Evolutionary conservation across 164 flowering plant species (phyloP).

Genomic region (Nymphaea thermarum): DNA sequence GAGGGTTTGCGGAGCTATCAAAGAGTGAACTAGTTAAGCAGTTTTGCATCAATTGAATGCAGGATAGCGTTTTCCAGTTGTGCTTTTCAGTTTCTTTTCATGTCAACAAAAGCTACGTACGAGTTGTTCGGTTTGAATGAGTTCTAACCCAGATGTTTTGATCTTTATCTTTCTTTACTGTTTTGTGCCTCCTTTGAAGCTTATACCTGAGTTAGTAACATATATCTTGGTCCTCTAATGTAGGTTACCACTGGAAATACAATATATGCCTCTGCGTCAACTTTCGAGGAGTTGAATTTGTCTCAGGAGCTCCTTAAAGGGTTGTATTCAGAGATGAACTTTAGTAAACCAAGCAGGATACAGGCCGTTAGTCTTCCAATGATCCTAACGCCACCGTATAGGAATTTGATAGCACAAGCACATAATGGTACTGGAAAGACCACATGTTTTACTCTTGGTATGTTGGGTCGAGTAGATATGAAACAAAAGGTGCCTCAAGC

Average conservation of each 20-base stretch:
- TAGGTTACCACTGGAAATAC: constrained; percentile 76
- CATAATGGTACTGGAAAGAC: constrained; percentile 98
- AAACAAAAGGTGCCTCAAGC: constrained; percentile 65
- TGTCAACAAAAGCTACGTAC: background rate
- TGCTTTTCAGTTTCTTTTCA: background rate
- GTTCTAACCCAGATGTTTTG: too few species aligned
- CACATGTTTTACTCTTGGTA: constrained; percentile 91
- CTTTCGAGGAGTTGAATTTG: constrained; percentile 74
- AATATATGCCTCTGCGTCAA: constrained; percentile 60
- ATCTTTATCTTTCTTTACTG: background rate
- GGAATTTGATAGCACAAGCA: constrained; percentile 82
- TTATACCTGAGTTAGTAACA: background rate
- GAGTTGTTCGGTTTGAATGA: background rate
- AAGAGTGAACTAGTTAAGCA: too few species aligned
- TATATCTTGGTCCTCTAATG: background rate
- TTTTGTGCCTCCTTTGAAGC: background rate
- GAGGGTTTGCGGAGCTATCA: too few species aligned
- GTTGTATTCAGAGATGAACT: constrained; percentile 79
- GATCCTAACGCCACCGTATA: constrained; percentile 80
- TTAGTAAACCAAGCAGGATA: constrained; percentile 77
- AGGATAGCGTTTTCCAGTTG: background rate
- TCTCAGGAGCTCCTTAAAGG: constrained; percentile 67
- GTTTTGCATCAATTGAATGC: background rate
- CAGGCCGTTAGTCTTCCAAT: constrained; percentile 86
- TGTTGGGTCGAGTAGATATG: constrained; percentile 86